Evolutionary conservation across 2,329 filamentous ascomycete species (phyloP), one percentile per base, ranked within the genome.

Genomic region (Ophiosphaerella narmari): DNA sequence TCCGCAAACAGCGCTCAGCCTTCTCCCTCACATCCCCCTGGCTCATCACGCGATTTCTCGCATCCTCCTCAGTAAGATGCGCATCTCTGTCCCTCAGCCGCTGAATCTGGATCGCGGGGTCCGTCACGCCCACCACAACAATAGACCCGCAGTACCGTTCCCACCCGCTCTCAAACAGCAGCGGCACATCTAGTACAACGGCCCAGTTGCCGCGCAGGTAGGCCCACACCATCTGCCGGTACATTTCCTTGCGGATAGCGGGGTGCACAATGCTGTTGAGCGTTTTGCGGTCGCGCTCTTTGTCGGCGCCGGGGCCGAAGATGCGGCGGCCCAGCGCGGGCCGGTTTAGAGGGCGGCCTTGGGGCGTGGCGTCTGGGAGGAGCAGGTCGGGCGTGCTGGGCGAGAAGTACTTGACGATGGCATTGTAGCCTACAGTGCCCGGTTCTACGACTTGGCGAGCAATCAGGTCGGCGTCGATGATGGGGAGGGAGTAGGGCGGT

Each of bases 361-460:
- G 84, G 43, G 86, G 84, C 45, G 77, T 71, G 26, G 70, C 72
- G 48, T 67, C 66, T 0, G 86, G 81, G 2, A 92, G 81, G 0
- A 97, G 84, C 0, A 99, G 83, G 51, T 97, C 91, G 0, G 93
- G 91, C 0, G 92, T 97, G 4, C 83, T 89, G 24, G 90, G 82
- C 1, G 82, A 83, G 72, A 99, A 99, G 75, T 96, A 80, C 16
- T 81, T 75, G 35, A 97, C 83, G 60, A 99, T 96, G 54, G 87
- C 85, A 42, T 82, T 78, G 80, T 97, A 97, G 62, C 89, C 93
- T 11, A 82, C 70, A 5, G 90, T 96, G 24, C 94, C 94, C 1
- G 94, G 94, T 73, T 96, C 91, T 71, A 99, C 93, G 52, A 97
- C 94, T 73, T 94, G 84, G 63, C 93, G 91, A 40, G 94, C 93